These are phyloP conservation scores for Petunia secreta DNA, from an alignment of 257 asterid genomes.

Conservation along the genomic window DNA sequence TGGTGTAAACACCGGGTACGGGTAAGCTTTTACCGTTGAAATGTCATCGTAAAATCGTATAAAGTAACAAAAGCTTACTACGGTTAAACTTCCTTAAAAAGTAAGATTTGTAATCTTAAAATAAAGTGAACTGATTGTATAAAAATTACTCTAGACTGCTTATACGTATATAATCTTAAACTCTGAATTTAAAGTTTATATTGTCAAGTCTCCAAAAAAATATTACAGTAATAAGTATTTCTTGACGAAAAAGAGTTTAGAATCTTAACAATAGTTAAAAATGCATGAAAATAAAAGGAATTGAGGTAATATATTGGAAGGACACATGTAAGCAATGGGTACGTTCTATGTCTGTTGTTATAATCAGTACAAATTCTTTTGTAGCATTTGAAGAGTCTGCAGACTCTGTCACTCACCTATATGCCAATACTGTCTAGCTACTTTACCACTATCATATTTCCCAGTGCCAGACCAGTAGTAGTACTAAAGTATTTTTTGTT, in stretches of 20 bases:
- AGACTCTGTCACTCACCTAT: background rate
- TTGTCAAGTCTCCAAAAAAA: too few relatives aligned
- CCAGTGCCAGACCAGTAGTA: background rate
- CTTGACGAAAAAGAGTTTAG: too few relatives aligned
- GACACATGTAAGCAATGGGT: background rate
- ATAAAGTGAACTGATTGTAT: too few relatives aligned
- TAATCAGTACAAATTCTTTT: background rate
- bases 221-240: too few relatives aligned
- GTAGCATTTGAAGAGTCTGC: constrained; percentile 11
- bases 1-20: too few relatives aligned
- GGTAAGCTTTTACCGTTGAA: background rate
- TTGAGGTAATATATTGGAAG: background rate
- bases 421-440: background rate
- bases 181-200: too few relatives aligned
- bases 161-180: too few relatives aligned
- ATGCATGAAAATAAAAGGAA: background rate
- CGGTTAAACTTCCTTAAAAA: background rate
- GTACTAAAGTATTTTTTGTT: background rate
- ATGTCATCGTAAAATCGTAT: background rate
- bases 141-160: too few relatives aligned
- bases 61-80: background rate
- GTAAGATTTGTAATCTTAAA: too few relatives aligned
- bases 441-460: background rate
- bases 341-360: background rate
- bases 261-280: too few relatives aligned